phyloP scores from a whole-genome alignment of 176 grass and related monocot genomes.

The Chloris gayana region DNA sequence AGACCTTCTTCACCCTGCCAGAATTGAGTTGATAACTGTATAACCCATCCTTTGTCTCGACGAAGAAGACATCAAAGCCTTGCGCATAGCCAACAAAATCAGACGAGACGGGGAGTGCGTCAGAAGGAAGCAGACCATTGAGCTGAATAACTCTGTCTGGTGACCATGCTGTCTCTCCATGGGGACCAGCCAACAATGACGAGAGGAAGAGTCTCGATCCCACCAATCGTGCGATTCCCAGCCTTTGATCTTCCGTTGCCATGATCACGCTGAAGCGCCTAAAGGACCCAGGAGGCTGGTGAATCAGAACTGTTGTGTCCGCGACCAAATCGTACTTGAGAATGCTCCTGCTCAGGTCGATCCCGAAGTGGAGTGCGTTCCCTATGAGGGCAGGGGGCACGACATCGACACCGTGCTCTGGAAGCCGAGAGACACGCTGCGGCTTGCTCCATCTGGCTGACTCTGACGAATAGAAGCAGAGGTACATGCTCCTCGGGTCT shows the following conservation, averaged over 20 bases:
- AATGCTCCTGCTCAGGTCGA: neutral
- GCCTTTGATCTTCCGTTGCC: neutral
- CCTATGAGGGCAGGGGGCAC: neutral
- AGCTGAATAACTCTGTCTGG: neutral
- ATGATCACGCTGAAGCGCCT: neutral
- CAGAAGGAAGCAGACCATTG: neutral
- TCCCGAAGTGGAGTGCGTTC: neutral
- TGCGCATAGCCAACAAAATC: neutral
- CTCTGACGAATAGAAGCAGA: neutral
- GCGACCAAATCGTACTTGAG: neutral
- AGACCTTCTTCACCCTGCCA: neutral
- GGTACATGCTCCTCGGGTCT: neutral
- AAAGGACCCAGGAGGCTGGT: neutral
- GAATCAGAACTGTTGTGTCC: neutral
- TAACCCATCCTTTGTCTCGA: neutral
- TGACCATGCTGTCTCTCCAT: neutral
- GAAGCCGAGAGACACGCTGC: too few species aligned
- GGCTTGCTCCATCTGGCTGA: neutral
- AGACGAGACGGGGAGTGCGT: too few species aligned
- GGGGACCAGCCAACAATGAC: too few species aligned
- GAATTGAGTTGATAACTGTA: neutral
- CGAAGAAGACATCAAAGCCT: neutral
- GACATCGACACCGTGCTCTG: fast-evolving
- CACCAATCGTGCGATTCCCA: neutral
- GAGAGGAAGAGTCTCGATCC: neutral